phyloP scores from a whole-genome alignment of 2,329 filamentous ascomycete species.

The Lachnellula occidentalis region DNA sequence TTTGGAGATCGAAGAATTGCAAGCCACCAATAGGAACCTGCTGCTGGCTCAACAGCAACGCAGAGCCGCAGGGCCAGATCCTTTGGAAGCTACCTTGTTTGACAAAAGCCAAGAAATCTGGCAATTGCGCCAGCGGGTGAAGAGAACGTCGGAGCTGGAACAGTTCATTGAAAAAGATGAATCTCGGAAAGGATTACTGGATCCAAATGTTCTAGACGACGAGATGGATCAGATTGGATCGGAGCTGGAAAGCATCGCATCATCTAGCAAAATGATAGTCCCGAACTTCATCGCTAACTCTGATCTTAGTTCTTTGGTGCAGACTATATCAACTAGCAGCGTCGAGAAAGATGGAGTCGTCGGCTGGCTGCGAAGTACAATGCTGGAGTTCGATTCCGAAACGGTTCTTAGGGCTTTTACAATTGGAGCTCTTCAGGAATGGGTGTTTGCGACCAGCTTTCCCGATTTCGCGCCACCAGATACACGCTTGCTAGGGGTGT shows the following conservation, averaged over 20 bases:
- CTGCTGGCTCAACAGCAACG: background rate
- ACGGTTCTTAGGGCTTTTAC: slow-evolving; percentile 2
- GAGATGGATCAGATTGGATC: background rate
- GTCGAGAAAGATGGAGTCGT: background rate
- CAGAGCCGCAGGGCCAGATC: background rate
- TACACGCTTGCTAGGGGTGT: slow-evolving; percentile 2
- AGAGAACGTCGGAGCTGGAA: background rate
- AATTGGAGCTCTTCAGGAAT: slow-evolving; percentile 7
- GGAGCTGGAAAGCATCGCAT: background rate
- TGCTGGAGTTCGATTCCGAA: background rate
- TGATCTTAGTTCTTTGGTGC: background rate
- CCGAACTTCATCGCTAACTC: too few species aligned
- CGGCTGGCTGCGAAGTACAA: background rate
- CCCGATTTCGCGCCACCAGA: slow-evolving; percentile 3
- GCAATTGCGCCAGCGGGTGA: background rate
- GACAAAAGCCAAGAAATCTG: background rate
- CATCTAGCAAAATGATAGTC: background rate
- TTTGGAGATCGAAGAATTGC: background rate
- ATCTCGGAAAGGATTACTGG: background rate
- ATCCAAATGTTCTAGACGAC: background rate
- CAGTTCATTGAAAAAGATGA: background rate
- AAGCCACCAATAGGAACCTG: background rate
- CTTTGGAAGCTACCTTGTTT: background rate
- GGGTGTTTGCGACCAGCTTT: slow-evolving; percentile 13
- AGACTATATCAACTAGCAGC: background rate